Evolutionary conservation across 2,329 filamentous ascomycete genomes (phyloP).

Genomic region (Calonectria henricotiae): DNA sequence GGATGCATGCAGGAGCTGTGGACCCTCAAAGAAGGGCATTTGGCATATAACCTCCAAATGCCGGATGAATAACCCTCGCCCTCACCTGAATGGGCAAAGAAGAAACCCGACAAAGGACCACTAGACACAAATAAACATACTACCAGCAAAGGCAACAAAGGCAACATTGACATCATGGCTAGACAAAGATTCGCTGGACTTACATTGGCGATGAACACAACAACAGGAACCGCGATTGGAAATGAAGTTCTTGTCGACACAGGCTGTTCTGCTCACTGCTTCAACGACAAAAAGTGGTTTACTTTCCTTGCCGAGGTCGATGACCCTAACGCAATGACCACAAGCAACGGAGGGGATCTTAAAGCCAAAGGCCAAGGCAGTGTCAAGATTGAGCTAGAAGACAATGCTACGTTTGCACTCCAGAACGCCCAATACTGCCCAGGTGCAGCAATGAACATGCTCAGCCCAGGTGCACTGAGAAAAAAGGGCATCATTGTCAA

Average conservation of each 20-base stretch:
- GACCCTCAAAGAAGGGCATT: neutral
- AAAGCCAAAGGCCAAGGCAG: neutral
- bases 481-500: neutral
- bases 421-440: neutral
- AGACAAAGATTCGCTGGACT: neutral
- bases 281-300: neutral
- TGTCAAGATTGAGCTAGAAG: neutral
- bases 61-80: no score
- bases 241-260: neutral
- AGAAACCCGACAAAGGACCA: neutral
- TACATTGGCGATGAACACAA: neutral
- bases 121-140: neutral
- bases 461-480: neutral
- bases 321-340: neutral
- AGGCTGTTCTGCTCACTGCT: neutral
- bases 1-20: neutral
- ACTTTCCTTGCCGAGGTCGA: neutral
- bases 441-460: neutral
- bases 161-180: neutral
- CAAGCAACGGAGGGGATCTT: neutral
- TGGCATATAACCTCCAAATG: neutral
- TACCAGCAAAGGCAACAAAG: neutral
- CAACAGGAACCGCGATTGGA: neutral
- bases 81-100: neutral
- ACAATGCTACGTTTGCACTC: neutral